A percentile compares a stretch with the other conserved stretches of the same genome.
phyloP scores from a whole-genome alignment of 1,284 basidiomycete species.

The Papiliotrema fonsecae region DNA sequence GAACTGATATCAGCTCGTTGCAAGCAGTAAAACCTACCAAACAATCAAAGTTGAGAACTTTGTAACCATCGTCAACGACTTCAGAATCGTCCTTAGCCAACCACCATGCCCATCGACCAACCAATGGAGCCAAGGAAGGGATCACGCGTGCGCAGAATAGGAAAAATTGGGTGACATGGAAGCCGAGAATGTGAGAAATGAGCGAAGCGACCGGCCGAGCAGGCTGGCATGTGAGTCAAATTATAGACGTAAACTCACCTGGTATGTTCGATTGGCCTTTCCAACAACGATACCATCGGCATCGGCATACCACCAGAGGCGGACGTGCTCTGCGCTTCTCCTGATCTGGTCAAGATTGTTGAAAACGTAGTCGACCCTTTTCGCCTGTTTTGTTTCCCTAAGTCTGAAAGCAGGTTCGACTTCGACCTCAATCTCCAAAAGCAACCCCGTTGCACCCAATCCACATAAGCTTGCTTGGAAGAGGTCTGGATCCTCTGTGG shows the following conservation, averaged over 20 bases:
- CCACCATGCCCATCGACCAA: slow-evolving; percentile 47
- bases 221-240: slow-evolving; percentile 47
- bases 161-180: slow-evolving; percentile 72
- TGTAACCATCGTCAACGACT: slow-evolving; percentile 65
- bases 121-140: slow-evolving; percentile 40
- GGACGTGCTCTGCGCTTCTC: slow-evolving; percentile 70
- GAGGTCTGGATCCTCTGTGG: slow-evolving; percentile 60
- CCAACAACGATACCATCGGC: slow-evolving; percentile 69
- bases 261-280: slow-evolving; percentile 66
- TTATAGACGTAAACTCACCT: slow-evolving; percentile 54
- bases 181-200: slow-evolving; percentile 66
- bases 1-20: slow-evolving; percentile 53
- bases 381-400: slow-evolving; percentile 65
- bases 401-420: slow-evolving; percentile 81
- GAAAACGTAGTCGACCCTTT: slow-evolving; percentile 56
- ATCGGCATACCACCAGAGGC: slow-evolving; percentile 95
- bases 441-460: slow-evolving; percentile 86
- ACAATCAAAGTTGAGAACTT: slow-evolving; percentile 74
- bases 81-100: slow-evolving; percentile 33
- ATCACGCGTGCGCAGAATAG: slow-evolving; percentile 57
- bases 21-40: slow-evolving; percentile 20
- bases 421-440: slow-evolving; percentile 70
- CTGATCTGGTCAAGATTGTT: slow-evolving; percentile 55
- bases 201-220: slow-evolving; percentile 48
- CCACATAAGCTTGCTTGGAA: slow-evolving; percentile 92